Evolutionary conservation across 495 filamentous ascomycete species (phyloP), one percentile per base, ranked within the genome.

Genomic region (Xylaria telfairii): DNA sequence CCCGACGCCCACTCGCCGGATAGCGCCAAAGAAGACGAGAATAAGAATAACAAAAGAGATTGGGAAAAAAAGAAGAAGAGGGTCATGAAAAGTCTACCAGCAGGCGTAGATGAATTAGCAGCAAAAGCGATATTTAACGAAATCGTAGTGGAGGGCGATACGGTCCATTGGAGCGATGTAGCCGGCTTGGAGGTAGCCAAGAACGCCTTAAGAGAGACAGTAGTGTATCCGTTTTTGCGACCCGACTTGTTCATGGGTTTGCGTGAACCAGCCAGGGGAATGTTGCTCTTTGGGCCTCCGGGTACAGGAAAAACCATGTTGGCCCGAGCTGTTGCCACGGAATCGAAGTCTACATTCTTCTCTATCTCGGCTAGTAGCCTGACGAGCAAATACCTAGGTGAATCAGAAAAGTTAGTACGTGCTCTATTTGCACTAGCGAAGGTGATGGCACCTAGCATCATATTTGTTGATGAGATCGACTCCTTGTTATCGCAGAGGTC

Each of bases 291-390:
- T 76, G 96, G 96, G 1, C 96, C 96, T 15, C 96, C 96, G 0
- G 96, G 96, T 12, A 99, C 96, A 0, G 96, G 96, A 51, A 98
- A 99, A 80, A 99, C 96, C 1, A 99, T 99, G 96, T 86, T 99
- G 9, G 96, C 96, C 2, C 87, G 96, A 64, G 95, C 95, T 26
- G 96, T 98, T 4, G 96, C 96, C 2, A 98, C 96, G 0, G 96
- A 98, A 79, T 96, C 92, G 34, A 90, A 91, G 76, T 97, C 93
- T 6, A 98, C 96, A 0, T 99, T 99, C 82, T 99, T 99, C 81
- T 95, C 94, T 39, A 97, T 99, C 46, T 96, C 93, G 2, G 93
- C 96, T 12, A 97, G 93, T 72, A 96, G 92, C 70, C 83, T 99
- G 53, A 98, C 96, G 4, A 95, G 92, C 62, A 99, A 99, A 85